phyloP scores from a whole-genome alignment of 202 grass and related monocot species.

The Panicum hallii region DNA sequence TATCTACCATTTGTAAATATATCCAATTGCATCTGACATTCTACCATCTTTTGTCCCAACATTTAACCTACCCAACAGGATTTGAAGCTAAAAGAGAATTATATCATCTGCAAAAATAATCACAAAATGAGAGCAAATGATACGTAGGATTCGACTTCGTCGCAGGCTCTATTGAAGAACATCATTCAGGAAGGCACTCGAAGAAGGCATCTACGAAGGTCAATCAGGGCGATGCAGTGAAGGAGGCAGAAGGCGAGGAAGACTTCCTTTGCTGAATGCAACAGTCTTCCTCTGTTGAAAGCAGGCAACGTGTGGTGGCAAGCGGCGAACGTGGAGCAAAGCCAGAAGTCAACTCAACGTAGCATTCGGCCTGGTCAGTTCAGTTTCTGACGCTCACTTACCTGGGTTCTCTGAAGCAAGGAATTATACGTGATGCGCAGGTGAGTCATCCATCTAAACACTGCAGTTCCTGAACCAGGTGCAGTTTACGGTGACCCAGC shows the following conservation, averaged over 20 bases:
- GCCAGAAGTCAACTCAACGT: not conserved
- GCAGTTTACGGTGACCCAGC: not conserved
- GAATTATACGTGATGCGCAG: not conserved
- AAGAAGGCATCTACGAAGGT: not conserved
- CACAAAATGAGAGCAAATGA: not conserved
- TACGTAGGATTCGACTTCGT: not conserved
- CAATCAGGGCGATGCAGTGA: not conserved
- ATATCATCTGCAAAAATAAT: not conserved
- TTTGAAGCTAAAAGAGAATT: not conserved
- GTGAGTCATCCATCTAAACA: conserved; percentile 27
- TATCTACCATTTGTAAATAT: not conserved
- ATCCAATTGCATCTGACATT: not conserved
- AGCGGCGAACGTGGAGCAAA: not conserved
- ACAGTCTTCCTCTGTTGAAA: not conserved
- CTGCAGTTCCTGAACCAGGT: conserved; percentile 29
- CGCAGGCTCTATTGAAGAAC: not conserved
- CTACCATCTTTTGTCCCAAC: not conserved
- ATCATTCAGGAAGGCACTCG: not conserved
- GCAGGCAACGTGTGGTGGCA: not conserved
- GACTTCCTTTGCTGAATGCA: not conserved
- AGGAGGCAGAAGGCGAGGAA: not conserved
- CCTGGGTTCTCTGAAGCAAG: not conserved
- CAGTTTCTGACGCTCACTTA: conserved; percentile 14
- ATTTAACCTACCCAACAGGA: not conserved
- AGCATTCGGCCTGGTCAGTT: not conserved